Percentiles rank a stretch among this genome's conserved stretches.
Conservation (phyloP, 2,329 filamentous ascomycete genomes). For the Curvularia eragrostidis region DNA sequence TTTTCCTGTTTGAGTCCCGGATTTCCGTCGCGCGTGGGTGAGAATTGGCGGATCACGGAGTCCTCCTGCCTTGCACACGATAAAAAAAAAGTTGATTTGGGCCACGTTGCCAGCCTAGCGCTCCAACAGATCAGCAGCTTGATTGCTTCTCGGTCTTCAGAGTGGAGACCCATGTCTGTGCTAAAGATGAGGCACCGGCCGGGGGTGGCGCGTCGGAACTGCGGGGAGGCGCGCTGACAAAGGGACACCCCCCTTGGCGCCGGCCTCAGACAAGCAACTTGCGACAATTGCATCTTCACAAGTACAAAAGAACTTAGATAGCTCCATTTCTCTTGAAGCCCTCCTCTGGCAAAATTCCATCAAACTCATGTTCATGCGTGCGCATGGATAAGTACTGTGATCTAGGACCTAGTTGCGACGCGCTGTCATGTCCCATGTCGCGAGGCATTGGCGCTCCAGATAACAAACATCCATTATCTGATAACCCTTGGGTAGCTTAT, state of each 20-base stretch:
- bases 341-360: neutral
- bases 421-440: neutral
- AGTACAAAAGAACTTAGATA: neutral
- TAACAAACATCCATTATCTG: neutral
- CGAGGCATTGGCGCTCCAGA: neutral
- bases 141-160: conserved; percentile 13
- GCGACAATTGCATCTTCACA: neutral
- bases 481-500: neutral
- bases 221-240: conserved; percentile 25
- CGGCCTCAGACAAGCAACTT: neutral
- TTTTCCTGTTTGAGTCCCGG: neutral
- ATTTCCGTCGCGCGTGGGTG: neutral
- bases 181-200: conserved; percentile 2
- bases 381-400: neutral
- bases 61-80: neutral
- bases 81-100: neutral
- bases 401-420: neutral
- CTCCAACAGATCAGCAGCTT: neutral
- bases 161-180: conserved; percentile 23
- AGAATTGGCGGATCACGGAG: neutral
- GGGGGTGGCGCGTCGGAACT: conserved; percentile 20
- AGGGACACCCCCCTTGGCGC: neutral
- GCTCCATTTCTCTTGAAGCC: neutral
- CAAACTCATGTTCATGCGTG: neutral
- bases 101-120: neutral